Base-by-base conservation (phyloP, 257 asterid species). In the Gentiana straminea region DNA sequence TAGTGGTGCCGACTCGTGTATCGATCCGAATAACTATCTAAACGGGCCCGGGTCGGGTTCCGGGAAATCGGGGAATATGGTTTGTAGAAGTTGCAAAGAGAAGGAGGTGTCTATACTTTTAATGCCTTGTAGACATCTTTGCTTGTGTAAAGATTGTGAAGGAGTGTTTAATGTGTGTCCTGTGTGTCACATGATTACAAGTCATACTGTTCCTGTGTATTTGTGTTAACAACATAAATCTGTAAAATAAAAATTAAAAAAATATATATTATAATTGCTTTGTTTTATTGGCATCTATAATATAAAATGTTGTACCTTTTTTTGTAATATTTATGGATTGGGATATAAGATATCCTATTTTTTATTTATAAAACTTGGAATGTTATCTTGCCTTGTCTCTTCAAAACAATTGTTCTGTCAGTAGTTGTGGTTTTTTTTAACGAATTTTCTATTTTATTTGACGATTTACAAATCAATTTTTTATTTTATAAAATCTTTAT, bases 121-220 rank as follows among this genome's bases (percentile, higher is more conserved):
- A 73, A 79, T 89, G 92, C 97, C 95, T 4, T 89, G 97, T 63
- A 77, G 94, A 63, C 97, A 89, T 58, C 84, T 89, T 60, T 89
- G 97, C 75, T 59, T 85, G 71, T 89, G 97, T 78, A 81, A 63
- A 78, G 92, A 72, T 65, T 89, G 97, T 64, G 91, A 83, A 57
- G 81, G 77, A 56, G 68, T 75, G 54, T 90, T 73, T 13, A 65
- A 66, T 67, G 78, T 68, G 36, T 85, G 97, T 68, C 97, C 97
- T 53, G 88, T 85, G 47, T 85, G 97, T 66, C 80, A 73, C 68
- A 58, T 76, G 81, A 64, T 73, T 2, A 71, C 79, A 54, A 74
- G 82, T 70, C 76, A 78, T 60, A 76, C 79, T 68, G 67, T 85
- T 39, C 85, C 79, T 78, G 97, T 89, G 51, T 73, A 70, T 72